Evolutionary conservation across 2,329 filamentous ascomycete species (phyloP), one percentile per base, ranked within the genome.

Genomic region (Claviceps africana): DNA sequence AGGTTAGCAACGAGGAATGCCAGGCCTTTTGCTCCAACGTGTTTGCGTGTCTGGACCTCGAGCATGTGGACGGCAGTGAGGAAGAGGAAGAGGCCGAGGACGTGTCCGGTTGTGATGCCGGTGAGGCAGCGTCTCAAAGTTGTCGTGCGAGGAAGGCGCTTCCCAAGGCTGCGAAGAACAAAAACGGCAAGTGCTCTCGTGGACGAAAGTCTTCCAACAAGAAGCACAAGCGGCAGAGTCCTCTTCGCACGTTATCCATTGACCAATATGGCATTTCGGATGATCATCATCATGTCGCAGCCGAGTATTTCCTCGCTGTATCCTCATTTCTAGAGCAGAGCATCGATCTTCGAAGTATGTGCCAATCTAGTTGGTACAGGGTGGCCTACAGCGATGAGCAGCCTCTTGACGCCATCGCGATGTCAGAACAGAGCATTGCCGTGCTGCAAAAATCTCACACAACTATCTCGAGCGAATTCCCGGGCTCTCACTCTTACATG

Each of bases 401-500:
- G 2, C 50, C 33, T 15, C 21, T 47, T 42, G 5, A 10, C 11
- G 33, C 50, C 17, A 4, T 45, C 0, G 21, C 43, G 13, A 42
- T 4, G 5, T 39, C 43, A 5, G 43, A 4, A 4, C 50, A 47
- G 9, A n/a, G 42, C 31, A 47, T 51, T 15, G 31, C 60, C 13
- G 70, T 72, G 64, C 56, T 76, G 25, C 65, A 70, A 50, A 60
- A 65, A 47, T 63, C 65, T 1, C 64, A 66, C 47, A 56, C 61
- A 0, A 57, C 56, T 7, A 71, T 76, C 1, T 74, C 72, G 51
- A 54, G 68, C 19, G 70, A 76, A 30, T 77, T 75, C 43, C 68
- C 71, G 1, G 71, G 65, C 0, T 64, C 71, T 48, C 68, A 74
- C 11, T 67, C 67, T 0, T 76, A 67, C 55, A 62, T 73, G 40